phyloP scores from a whole-genome alignment of 805 yeast species.

The Yarrowia divulgata region DNA sequence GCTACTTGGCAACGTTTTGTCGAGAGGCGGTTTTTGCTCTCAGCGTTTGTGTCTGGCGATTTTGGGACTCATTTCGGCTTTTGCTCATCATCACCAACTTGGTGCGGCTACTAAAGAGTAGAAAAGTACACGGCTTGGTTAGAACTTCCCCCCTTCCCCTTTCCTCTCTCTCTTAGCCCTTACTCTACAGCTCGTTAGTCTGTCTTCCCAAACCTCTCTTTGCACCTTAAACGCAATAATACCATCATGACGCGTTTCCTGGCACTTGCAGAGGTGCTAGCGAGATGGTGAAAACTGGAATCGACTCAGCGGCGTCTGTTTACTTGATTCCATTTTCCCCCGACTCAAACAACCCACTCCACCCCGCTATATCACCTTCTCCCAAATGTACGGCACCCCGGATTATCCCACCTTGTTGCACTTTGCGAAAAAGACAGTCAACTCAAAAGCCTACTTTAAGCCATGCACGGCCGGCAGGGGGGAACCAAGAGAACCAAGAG shows the following conservation, averaged over 20 bases:
- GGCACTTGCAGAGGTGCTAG: not conserved
- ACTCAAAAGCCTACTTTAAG: not conserved
- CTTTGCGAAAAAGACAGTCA: conserved; percentile 13
- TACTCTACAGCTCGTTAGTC: not conserved
- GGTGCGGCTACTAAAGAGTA: conserved; percentile 1
- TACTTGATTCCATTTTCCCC: not conserved
- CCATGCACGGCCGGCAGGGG: conserved; percentile 28
- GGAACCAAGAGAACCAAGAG: not conserved
- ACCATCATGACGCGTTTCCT: not conserved
- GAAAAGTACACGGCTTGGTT: not conserved
- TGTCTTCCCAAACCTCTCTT: conserved; percentile 18
- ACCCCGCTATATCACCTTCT: not conserved
- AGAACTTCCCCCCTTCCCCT: not conserved
- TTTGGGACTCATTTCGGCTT: not conserved
- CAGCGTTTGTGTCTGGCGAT: too few relatives aligned
- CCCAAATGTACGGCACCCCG: conserved; percentile 19
- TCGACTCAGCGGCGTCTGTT: not conserved
- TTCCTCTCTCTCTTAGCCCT: not conserved
- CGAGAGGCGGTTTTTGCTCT: too few relatives aligned
- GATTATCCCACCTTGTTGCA: conserved; percentile 12
- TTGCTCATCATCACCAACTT: not conserved
- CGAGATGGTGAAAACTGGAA: not conserved
- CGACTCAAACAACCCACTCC: not conserved
- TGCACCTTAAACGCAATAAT: not conserved
- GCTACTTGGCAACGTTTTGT: conserved; percentile 25